These are phyloP conservation scores for Colletotrichum lentis DNA, from an alignment of 2,329 filamentous ascomycete genomes.

Conservation along the genomic window DNA sequence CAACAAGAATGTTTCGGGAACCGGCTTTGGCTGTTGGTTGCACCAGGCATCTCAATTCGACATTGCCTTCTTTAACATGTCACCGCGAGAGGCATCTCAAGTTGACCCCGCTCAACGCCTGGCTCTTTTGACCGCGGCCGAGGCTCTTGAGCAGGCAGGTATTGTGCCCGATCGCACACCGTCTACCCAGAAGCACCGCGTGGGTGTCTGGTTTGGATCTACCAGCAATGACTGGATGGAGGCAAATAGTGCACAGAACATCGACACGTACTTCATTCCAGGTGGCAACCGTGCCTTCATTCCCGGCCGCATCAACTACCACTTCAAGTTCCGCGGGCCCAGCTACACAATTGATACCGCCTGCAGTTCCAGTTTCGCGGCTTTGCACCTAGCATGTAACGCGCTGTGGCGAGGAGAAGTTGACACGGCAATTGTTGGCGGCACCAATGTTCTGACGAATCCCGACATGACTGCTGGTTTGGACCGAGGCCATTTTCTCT, in stretches of 20 bases:
- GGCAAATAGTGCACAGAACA: conserved; percentile 75
- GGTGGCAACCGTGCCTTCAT: conserved; percentile 62
- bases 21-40: conserved; percentile 55
- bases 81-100: conserved; percentile 70
- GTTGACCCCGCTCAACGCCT: conserved; percentile 80
- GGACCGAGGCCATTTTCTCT: conserved; percentile 79
- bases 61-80: conserved; percentile 76
- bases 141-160: conserved; percentile 80
- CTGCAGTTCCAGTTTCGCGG: conserved; percentile 77
- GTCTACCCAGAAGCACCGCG: conserved; percentile 64
- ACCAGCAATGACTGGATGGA: conserved; percentile 82
- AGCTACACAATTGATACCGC: conserved; percentile 80
- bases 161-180: conserved; percentile 72
- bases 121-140: conserved; percentile 77
- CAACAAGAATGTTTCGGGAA: conserved; percentile 29
- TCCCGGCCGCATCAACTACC: conserved; percentile 75
- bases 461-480: conserved; percentile 81
- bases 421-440: conserved; percentile 82
- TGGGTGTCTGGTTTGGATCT: conserved; percentile 79
- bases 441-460: conserved; percentile 79
- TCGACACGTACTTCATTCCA: conserved; percentile 63
- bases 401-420: conserved; percentile 61
- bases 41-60: conserved; percentile 73
- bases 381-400: conserved; percentile 70
- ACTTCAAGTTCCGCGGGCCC: conserved; percentile 78